Evolutionary conservation across 495 filamentous ascomycete genomes (phyloP).

Genomic region (Xylona heveae): DNA sequence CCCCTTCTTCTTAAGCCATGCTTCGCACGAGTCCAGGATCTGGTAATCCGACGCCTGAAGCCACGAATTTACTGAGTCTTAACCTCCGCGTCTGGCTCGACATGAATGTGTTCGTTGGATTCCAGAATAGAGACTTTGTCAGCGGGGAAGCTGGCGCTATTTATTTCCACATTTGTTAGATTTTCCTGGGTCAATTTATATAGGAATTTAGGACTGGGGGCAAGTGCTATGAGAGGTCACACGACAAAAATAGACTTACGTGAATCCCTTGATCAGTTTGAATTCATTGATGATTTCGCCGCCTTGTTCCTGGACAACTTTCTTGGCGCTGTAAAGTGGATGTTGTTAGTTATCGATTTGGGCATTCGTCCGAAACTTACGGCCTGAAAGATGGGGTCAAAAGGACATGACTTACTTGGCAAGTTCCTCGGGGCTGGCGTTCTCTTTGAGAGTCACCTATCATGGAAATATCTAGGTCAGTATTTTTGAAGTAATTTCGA

Average conservation of each 20-base stretch:
- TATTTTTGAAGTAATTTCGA: too few species aligned
- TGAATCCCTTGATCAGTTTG: constrained; percentile 73
- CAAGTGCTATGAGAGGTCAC: too few species aligned
- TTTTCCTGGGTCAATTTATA: not conserved
- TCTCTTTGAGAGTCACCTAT: constrained; percentile 62
- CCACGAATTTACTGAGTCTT: constrained; percentile 54
- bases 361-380: not conserved
- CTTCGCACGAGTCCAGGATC: too few species aligned
- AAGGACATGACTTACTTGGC: constrained; percentile 26
- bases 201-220: too few species aligned
- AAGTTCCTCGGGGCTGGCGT: constrained; percentile 35
- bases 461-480: too few species aligned
- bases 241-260: too few species aligned
- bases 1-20: too few species aligned
- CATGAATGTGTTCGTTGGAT: constrained; percentile 44
- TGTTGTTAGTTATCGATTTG: not conserved
- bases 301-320: constrained; percentile 42
- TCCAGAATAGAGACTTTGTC: constrained; percentile 39
- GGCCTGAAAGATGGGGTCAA: not conserved
- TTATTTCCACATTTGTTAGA: not conserved
- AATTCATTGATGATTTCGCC: constrained; percentile 70
- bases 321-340: constrained; percentile 38
- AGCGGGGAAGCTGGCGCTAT: constrained; percentile 53
- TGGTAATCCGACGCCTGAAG: too few species aligned
- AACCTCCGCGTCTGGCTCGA: constrained; percentile 54